phyloP scores from a whole-genome alignment of 2,329 filamentous ascomycete genomes.

The Pseudomassariella vexata region DNA sequence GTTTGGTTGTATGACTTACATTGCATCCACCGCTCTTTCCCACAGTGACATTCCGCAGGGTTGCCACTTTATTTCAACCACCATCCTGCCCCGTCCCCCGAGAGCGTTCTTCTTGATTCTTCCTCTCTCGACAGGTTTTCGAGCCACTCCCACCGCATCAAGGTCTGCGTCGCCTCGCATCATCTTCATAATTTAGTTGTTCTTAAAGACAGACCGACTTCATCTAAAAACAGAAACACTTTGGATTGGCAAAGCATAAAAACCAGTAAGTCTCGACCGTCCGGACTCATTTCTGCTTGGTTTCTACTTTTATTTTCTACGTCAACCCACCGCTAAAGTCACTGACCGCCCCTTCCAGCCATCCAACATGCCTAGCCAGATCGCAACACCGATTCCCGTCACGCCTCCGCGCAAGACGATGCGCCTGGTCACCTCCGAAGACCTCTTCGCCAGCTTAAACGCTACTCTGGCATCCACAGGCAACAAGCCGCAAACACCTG shows the following conservation, averaged over 20 bases:
- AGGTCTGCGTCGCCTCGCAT: too few species aligned
- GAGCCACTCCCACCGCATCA: not conserved
- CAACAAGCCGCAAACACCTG: conserved; percentile 35
- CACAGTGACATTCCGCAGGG: conserved; percentile 1
- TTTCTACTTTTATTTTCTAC: not conserved
- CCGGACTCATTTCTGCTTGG: not conserved
- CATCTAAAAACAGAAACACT: too few species aligned
- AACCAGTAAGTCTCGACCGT: too few species aligned
- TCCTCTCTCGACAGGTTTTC: not conserved
- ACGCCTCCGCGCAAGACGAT: conserved; percentile 39
- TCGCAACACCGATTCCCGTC: conserved; percentile 41
- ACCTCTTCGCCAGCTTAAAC: conserved; percentile 48
- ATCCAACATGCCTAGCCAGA: conserved; percentile 37
- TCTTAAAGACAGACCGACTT: too few species aligned
- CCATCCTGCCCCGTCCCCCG: too few species aligned
- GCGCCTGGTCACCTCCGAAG: conserved; percentile 39
- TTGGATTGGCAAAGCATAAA: too few species aligned
- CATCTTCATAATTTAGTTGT: too few species aligned
- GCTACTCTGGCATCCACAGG: conserved; percentile 41
- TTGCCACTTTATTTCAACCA: too few species aligned
- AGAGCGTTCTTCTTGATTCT: too few species aligned
- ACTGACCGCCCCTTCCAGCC: not conserved
- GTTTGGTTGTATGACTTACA: conserved; percentile 7
- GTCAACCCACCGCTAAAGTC: not conserved
- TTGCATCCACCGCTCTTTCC: conserved; percentile 10